These are phyloP conservation scores for Ceratocystis cubensis DNA, from an alignment of 2,329 filamentous ascomycete species.

Conservation along the genomic window DNA sequence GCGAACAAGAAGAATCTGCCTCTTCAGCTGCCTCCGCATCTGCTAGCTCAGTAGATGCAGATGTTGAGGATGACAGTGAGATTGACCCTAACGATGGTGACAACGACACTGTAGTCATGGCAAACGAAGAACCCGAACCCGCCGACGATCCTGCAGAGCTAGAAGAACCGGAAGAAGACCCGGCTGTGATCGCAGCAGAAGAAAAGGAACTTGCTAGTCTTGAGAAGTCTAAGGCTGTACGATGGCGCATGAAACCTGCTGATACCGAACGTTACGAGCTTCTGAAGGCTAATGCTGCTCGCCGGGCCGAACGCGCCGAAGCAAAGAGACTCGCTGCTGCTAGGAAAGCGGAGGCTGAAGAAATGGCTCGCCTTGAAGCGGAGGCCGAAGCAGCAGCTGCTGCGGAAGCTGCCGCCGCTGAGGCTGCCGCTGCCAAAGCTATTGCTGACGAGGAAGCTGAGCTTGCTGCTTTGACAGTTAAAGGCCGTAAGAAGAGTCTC, in stretches of 20 bases:
- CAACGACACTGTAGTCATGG: conserved; percentile 20
- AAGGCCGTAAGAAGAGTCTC: background rate
- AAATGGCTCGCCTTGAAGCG: conserved; percentile 4
- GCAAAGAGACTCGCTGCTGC: conserved; percentile 15
- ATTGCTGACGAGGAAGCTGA: conserved; percentile 15
- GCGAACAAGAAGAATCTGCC: conserved; percentile 16
- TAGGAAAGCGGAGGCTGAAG: background rate
- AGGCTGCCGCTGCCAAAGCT: background rate
- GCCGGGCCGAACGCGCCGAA: conserved; percentile 15
- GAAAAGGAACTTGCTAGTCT: conserved; percentile 14
- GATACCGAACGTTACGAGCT: conserved; percentile 13
- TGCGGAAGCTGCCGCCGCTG: background rate
- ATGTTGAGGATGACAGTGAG: conserved; percentile 14
- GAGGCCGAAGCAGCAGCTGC: conserved; percentile 8
- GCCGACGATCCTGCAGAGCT: conserved; percentile 2
- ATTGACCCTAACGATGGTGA: conserved; percentile 18
- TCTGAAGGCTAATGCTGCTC: conserved; percentile 11
- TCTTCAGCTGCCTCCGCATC: conserved; percentile 17
- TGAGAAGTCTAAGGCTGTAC: conserved; percentile 8
- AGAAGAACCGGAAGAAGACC: conserved; percentile 20
- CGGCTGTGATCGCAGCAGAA: conserved; percentile 13
- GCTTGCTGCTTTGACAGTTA: background rate
- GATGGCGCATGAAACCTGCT: conserved; percentile 9
- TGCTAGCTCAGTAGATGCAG: conserved; percentile 13
- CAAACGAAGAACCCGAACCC: conserved; percentile 16